phyloP scores from a whole-genome alignment of 2,329 filamentous ascomycete genomes.

The Chlorencoelia australis region DNA sequence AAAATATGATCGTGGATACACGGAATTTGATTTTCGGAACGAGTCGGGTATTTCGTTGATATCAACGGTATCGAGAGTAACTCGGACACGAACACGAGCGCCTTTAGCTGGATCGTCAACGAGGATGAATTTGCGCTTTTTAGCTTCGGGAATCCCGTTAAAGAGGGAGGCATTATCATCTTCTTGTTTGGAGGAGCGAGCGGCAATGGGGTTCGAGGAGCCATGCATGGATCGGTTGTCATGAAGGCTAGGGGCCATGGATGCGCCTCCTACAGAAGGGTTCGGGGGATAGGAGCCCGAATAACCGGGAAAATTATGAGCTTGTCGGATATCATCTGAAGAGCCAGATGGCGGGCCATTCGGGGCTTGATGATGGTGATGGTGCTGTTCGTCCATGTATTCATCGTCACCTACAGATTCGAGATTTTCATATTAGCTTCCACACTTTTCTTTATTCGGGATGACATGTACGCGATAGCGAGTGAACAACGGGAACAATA shows the following conservation, averaged over 20 bases:
- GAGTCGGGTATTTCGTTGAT: slow-evolving; percentile 95
- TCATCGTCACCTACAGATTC: slow-evolving; percentile 48
- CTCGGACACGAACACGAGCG: slow-evolving; percentile 74
- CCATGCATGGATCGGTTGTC: slow-evolving; percentile 42
- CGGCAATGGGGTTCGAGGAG: slow-evolving; percentile 31
- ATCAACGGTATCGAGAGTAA: slow-evolving; percentile 86
- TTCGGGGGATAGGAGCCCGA: slow-evolving; percentile 51
- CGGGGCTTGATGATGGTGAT: slow-evolving; percentile 55
- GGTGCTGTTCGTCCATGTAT: slow-evolving; percentile 53
- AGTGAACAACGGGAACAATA: slow-evolving; percentile 15
- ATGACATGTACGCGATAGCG: slow-evolving; percentile 17
- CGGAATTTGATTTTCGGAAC: slow-evolving; percentile 80
- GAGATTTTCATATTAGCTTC: slow-evolving; percentile 24
- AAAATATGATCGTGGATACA: slow-evolving; percentile 87
- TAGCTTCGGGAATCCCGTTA: slow-evolving; percentile 77
- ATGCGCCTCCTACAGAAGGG: slow-evolving; percentile 42
- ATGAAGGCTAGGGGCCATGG: slow-evolving; percentile 46
- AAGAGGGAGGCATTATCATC: slow-evolving; percentile 62
- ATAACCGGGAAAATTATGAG: slow-evolving; percentile 66
- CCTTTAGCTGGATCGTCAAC: slow-evolving; percentile 82
- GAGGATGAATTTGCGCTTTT: slow-evolving; percentile 92
- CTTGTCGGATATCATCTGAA: slow-evolving; percentile 58
- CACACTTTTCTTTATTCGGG: slow-evolving; percentile 22
- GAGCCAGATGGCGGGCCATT: slow-evolving; percentile 41
- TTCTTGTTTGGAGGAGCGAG: slow-evolving; percentile 23